Base-by-base conservation (phyloP, 768 basidiomycete species). In the Podaxis sp. region DNA sequence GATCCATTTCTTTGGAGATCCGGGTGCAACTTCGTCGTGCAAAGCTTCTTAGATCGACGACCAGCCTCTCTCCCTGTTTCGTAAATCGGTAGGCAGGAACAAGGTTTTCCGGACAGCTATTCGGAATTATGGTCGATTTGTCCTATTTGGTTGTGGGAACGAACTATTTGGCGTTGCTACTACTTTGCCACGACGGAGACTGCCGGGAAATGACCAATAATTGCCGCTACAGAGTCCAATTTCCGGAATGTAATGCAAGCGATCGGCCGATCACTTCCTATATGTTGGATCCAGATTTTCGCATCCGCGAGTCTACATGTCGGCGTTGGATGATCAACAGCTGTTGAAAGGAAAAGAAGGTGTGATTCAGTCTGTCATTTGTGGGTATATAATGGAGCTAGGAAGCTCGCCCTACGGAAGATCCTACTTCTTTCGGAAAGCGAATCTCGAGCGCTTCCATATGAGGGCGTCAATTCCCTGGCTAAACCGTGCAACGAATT, bases 241-340 rank as follows among this genome's bases (percentile, higher is more conserved):
- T 36, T 16, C 37, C 52, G 52, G 37, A 54, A 54, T 37, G 9
- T 23, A 42, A 14, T 16, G 32, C 9, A 14, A 13, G 27, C 14
- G 47, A 60, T 60, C 59, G 59, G 59, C 59, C 59, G 59, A 60
- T 60, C 51, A 60, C n/a, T 46, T 51, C 59, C 38, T 40, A 16
- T 40, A 40, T 13, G 5, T 40, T 40, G 38, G 16, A 16, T 14
- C 38, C 38, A 10, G 13, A 40, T 14, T 13, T 40, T 40, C 32
- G 32, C 32, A 32, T 32, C 32, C 32, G 32, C 32, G 32, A 40
- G 14, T 40, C 38, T 13, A 16, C 16, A 40, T n/a, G 18, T 18
- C 42, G 42, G 5, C 6, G 42, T n/a, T 60, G n/a, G 27, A 44
- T 18, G 28, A 57, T 57, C 55, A 55, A 21, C 55, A 55, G 44